phyloP scores from a whole-genome alignment of 2,329 filamentous ascomycete species.

The Aspergillus hiratsukae region DNA sequence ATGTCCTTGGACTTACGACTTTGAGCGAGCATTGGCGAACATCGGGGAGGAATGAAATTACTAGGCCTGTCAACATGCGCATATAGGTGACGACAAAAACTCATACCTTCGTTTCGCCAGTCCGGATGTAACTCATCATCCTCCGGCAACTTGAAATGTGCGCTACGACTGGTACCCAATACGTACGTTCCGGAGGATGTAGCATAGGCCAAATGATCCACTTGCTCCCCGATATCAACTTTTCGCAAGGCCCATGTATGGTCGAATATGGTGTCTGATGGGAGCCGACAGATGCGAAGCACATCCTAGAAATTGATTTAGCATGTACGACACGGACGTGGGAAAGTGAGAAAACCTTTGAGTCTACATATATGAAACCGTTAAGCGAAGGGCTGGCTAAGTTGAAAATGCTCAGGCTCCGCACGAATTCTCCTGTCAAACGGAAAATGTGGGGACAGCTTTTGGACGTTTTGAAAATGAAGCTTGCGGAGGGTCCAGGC shows the following conservation, averaged over 20 bases:
- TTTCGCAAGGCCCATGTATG: constrained; percentile 72
- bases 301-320: constrained; percentile 49
- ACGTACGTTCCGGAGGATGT: constrained; percentile 70
- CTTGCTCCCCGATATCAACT: constrained; percentile 64
- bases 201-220: constrained; percentile 73
- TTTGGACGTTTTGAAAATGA: constrained; percentile 77
- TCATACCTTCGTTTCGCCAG: constrained; percentile 66
- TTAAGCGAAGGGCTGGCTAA: constrained; percentile 63
- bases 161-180: constrained; percentile 62
- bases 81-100: background rate
- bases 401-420: constrained; percentile 71
- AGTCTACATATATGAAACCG: constrained; percentile 79
- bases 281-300: constrained; percentile 69
- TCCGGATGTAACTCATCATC: constrained; percentile 80
- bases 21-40: constrained; percentile 70
- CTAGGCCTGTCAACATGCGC: constrained; percentile 27
- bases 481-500: constrained; percentile 71
- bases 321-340: background rate
- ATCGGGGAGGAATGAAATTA: constrained; percentile 58
- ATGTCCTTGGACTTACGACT: constrained; percentile 71
- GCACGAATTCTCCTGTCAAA: constrained; percentile 64
- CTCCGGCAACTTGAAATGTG: constrained; percentile 76
- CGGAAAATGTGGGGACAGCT: constrained; percentile 71
- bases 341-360: constrained; percentile 35
- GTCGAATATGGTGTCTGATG: constrained; percentile 64